phyloP scores from a whole-genome alignment of 208 protist species.

The Leishmania tropica region DNA sequence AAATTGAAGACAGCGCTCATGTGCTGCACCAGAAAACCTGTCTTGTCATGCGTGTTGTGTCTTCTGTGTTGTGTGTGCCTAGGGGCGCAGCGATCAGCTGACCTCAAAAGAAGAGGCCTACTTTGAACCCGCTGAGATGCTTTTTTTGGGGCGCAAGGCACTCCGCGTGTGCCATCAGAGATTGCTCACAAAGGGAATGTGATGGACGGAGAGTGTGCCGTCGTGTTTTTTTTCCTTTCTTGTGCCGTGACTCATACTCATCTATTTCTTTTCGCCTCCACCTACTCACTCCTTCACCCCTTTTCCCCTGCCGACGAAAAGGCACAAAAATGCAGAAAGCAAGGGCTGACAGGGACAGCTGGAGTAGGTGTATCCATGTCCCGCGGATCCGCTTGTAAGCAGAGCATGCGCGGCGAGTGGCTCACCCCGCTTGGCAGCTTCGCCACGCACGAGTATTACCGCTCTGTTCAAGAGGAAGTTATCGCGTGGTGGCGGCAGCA shows the following conservation, averaged over 20 bases:
- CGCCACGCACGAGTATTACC: slow-evolving; percentile 30
- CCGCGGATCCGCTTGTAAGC: slow-evolving; percentile 5
- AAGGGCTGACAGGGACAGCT: background rate
- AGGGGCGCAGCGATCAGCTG: background rate
- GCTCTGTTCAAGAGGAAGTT: slow-evolving; percentile 30
- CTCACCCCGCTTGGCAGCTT: slow-evolving; percentile 13
- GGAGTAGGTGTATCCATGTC: slow-evolving; percentile 10
- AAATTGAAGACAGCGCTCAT: background rate
- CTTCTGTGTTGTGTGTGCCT: background rate
- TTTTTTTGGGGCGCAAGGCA: slow-evolving; percentile 5
- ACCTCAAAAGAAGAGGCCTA: background rate
- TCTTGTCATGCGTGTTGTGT: background rate
- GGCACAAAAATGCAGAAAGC: background rate
- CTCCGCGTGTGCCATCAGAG: background rate
- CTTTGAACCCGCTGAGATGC: background rate
- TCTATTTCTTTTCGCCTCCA: background rate
- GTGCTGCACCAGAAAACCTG: background rate
- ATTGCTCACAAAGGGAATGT: background rate
- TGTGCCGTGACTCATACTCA: background rate
- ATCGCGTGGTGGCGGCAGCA: slow-evolving; percentile 41
- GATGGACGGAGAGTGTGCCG: background rate
- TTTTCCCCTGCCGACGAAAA: background rate
- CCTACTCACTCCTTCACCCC: background rate
- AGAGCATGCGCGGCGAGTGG: slow-evolving; percentile 13
- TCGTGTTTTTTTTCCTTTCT: background rate